Evolutionary conservation across 768 basidiomycete species (phyloP).

Genomic region (Candolleomyces aberdarensis): DNA sequence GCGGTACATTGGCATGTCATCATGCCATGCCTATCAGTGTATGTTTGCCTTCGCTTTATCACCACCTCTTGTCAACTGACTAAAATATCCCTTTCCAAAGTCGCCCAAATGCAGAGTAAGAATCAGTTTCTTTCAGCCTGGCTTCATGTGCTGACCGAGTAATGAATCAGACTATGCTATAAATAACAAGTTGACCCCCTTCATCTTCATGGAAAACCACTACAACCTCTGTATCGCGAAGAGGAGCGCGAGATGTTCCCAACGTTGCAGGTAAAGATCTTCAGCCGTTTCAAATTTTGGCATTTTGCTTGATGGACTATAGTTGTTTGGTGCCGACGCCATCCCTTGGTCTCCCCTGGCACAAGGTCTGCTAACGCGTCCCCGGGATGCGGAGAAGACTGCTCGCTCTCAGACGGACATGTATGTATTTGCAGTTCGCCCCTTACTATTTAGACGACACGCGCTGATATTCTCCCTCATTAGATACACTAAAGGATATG

Average conservation of each 20-base stretch:
- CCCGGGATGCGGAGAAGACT: conserved; percentile 30
- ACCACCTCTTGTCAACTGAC: not conserved
- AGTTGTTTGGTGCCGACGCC: conserved; percentile 51
- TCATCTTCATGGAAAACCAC: conserved; percentile 70
- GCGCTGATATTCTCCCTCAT: not conserved
- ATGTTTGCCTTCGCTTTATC: conserved; percentile 10
- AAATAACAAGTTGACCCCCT: conserved; percentile 51
- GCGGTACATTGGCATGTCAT: conserved; percentile 58
- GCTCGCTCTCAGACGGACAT: conserved; percentile 37
- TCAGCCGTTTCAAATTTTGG: too few relatives aligned
- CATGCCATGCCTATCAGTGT: conserved; percentile 57
- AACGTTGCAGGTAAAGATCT: conserved; percentile 42
- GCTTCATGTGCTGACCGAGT: not conserved
- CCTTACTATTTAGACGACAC: not conserved
- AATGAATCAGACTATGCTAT: conserved; percentile 51
- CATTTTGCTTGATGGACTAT: not conserved
- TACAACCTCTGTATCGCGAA: conserved; percentile 60
- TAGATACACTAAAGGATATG: conserved; percentile 10
- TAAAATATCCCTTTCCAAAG: conserved; percentile 11
- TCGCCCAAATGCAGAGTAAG: conserved; percentile 56
- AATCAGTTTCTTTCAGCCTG: not conserved
- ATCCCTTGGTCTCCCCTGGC: conserved; percentile 63
- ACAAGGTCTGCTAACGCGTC: conserved; percentile 48
- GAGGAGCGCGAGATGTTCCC: conserved; percentile 66
- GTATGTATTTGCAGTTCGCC: conserved; percentile 17